These are phyloP conservation scores for Acrocalymma vagum DNA, from an alignment of 2,329 filamentous ascomycete species.

Conservation along the genomic window DNA sequence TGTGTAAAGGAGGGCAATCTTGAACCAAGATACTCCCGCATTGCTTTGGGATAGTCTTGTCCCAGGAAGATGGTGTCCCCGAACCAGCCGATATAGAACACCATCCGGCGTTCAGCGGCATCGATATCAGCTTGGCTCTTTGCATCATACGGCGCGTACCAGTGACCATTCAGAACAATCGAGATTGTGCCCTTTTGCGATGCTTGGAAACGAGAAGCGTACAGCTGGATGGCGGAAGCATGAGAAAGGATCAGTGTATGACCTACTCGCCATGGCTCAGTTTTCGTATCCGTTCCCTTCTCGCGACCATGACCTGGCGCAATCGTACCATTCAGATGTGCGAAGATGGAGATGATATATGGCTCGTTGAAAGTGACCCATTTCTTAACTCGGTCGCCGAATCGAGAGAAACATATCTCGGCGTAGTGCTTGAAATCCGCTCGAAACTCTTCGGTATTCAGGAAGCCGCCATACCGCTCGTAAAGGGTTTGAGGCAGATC, in stretches of 20 bases:
- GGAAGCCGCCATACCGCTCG: constrained; percentile 18
- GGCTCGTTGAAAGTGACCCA: constrained; percentile 55
- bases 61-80: constrained; percentile 41
- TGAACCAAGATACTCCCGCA: constrained; percentile 27
- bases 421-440: constrained; percentile 47
- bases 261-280: constrained; percentile 8
- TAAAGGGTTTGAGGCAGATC: constrained; percentile 17
- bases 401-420: constrained; percentile 47
- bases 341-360: constrained; percentile 65
- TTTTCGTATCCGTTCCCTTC: constrained; percentile 8
- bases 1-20: constrained; percentile 48
- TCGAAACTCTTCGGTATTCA: constrained; percentile 28
- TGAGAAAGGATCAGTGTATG: constrained; percentile 58
- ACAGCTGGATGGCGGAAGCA: constrained; percentile 35
- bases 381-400: constrained; percentile 48
- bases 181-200: constrained; percentile 38
- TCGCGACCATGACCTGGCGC: constrained; percentile 9
- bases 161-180: constrained; percentile 7
- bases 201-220: not conserved
- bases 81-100: constrained; percentile 53
- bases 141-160: constrained; percentile 2
- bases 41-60: constrained; percentile 41
- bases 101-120: constrained; percentile 2
- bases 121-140: not conserved
- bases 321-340: constrained; percentile 8